Evolutionary conservation across 2,329 filamentous ascomycete genomes (phyloP), one percentile per base, ranked within the genome.

Genomic region (Fusarium setosum): DNA sequence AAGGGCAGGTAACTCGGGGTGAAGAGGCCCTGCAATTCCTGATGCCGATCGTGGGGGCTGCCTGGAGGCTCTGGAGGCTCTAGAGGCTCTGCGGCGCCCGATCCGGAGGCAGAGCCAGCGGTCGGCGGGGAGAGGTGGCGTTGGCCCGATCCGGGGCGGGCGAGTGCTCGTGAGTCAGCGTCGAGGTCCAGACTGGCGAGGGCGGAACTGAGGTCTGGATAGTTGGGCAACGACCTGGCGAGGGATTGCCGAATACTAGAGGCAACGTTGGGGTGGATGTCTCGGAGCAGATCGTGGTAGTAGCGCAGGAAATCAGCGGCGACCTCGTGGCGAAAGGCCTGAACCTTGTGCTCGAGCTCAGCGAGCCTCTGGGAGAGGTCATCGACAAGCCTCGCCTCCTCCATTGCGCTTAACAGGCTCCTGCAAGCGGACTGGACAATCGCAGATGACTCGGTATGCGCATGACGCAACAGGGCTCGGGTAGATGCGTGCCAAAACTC

Each of bases 1-100:
- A 90, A 79, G 41, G 88, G 87, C 55, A 91, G 81, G 70, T 86
- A 90, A 62, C 79, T 84, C 24, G 88, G 88, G 32, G 84, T 89
- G 72, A 90, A 90, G 59, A 90, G 76, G 61, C 88, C 88, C 64
- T 84, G 83, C 65, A 90, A 84, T 67, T 89, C 87, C 71, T 79
- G 78, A 67, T 90, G 86, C 60, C 85, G 83, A 59, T 85, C 84
- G 76, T 84, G 84, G 49, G 82, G 81, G 69, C 80, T 82, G 66
- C 78, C 72, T 48, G 78, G 77, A 65, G 73, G 67, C n/a, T n/a
- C n/a, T n/a, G n/a, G n/a, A n/a, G n/a, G n/a, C n/a, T n/a, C 72
- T 48, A 78, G 77, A 65, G 73, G 67, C 64, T 73, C 73, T 68
- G 67, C 67, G 67, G 66, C 62, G 68, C 68, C 70, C 56, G 69